Evolutionary conservation across 2,329 filamentous ascomycete genomes (phyloP).

Genomic region (Verticillium zaregamsianum): DNA sequence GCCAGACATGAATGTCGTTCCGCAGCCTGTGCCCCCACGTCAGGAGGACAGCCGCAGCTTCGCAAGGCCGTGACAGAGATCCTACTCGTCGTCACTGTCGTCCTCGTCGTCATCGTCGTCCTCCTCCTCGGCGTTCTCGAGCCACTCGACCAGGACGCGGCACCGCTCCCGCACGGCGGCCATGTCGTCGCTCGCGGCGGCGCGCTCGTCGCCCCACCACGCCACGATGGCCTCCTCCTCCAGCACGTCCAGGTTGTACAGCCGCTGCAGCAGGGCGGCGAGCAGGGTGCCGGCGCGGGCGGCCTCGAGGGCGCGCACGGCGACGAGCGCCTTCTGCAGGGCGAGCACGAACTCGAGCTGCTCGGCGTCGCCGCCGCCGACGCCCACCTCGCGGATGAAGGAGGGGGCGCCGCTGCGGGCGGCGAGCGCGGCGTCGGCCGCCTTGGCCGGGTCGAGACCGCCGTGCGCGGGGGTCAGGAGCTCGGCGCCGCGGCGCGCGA

Average conservation of each 20-base stretch:
- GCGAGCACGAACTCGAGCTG: slow-evolving; percentile 83
- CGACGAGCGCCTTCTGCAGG: slow-evolving; percentile 73
- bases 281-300: slow-evolving; percentile 58
- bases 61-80: background rate
- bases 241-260: slow-evolving; percentile 79
- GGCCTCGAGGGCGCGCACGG: slow-evolving; percentile 54
- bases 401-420: slow-evolving; percentile 48
- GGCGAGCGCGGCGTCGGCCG: slow-evolving; percentile 58
- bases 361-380: slow-evolving; percentile 64
- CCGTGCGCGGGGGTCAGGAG: slow-evolving; percentile 51
- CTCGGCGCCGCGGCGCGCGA: slow-evolving; percentile 76
- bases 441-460: slow-evolving; percentile 56
- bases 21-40: background rate
- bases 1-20: background rate
- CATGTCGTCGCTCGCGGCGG: slow-evolving; percentile 57
- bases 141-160: slow-evolving; percentile 75
- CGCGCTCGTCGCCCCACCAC: slow-evolving; percentile 80
- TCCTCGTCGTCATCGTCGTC: slow-evolving; percentile 58
- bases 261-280: slow-evolving; percentile 73
- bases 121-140: slow-evolving; percentile 72
- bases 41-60: background rate
- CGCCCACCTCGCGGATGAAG: slow-evolving; percentile 56
- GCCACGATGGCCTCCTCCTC: slow-evolving; percentile 84
- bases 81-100: slow-evolving; percentile 18
- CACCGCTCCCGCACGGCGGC: slow-evolving; percentile 67